Evolutionary conservation across 2,329 filamentous ascomycete species (phyloP).

Genomic region (Paraphoma chrysanthemicola): DNA sequence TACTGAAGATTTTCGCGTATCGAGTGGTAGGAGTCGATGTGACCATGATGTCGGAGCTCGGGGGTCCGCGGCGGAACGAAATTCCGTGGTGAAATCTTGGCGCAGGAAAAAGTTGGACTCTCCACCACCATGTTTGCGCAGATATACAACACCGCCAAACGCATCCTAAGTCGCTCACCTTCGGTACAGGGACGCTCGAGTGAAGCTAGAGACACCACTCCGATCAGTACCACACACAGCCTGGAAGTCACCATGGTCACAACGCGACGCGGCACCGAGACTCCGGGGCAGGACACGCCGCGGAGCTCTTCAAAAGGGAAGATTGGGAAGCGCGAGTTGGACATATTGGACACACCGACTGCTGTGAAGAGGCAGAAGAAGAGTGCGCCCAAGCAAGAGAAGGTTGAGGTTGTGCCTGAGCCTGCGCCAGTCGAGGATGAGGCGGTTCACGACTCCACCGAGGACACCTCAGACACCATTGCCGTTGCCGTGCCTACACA

Average conservation of each 20-base stretch:
- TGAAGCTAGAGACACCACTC: conserved; percentile 18
- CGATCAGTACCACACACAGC: conserved; percentile 16
- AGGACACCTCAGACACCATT: conserved; percentile 18
- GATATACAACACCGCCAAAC: conserved; percentile 37
- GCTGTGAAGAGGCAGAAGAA: conserved; percentile 37
- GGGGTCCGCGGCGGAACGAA: conserved; percentile 21
- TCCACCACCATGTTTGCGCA: conserved; percentile 38
- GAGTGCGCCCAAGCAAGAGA: conserved; percentile 20
- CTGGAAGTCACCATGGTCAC: conserved; percentile 40
- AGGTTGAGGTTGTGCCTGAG: conserved; percentile 10
- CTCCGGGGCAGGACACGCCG: conserved; percentile 32
- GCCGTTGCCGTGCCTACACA: conserved; percentile 11
- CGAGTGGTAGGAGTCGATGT: no score
- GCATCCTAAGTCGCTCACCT: conserved; percentile 39
- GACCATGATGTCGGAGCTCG: conserved; percentile 12
- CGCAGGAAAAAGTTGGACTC: conserved; percentile 30
- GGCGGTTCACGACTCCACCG: conserved; percentile 12
- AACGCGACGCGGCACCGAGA: conserved; percentile 41
- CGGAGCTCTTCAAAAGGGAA: conserved; percentile 32
- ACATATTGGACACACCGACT: conserved; percentile 38
- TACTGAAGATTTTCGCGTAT: no score
- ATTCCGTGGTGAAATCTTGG: conserved; percentile 30
- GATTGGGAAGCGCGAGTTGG: conserved; percentile 37
- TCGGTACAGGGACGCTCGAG: conserved; percentile 31
- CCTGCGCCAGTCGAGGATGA: conserved; percentile 3